phyloP scores from a whole-genome alignment of 352 stramenopile species.

The Peronospora belbahrii region DNA sequence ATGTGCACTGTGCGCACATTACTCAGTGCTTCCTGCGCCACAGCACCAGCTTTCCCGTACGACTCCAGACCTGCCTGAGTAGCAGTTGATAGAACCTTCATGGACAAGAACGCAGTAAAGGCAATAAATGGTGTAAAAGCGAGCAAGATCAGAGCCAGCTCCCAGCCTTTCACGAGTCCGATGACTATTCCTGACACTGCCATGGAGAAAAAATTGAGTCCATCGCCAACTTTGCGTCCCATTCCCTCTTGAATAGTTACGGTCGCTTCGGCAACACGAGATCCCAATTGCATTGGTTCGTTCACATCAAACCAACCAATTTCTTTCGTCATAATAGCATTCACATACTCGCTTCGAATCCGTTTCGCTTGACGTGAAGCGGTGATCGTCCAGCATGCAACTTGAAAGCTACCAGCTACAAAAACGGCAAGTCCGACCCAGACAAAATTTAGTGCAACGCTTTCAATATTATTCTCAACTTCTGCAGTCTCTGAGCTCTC shows the following conservation, averaged over 20 bases:
- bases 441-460: constrained; percentile 49
- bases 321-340: constrained; percentile 49
- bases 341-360: constrained; percentile 47
- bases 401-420: constrained; percentile 42
- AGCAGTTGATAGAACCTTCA: constrained; percentile 39
- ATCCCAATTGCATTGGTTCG: constrained; percentile 47
- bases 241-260: constrained; percentile 63
- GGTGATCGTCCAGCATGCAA: constrained; percentile 54
- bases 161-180: constrained; percentile 55
- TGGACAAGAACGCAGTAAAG: constrained; percentile 36
- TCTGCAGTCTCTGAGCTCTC: constrained; percentile 3
- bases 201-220: constrained; percentile 54
- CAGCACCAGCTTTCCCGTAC: constrained; percentile 52
- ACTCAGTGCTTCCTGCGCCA: constrained; percentile 65
- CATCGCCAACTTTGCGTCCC: constrained; percentile 48
- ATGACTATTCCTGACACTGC: constrained; percentile 53
- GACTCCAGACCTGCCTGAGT: constrained; percentile 47
- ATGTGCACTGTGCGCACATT: constrained; percentile 76
- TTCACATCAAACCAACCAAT: constrained; percentile 70
- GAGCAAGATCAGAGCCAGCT: constrained; percentile 56
- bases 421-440: constrained; percentile 46
- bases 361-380: constrained; percentile 53
- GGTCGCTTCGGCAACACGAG: constrained; percentile 41
- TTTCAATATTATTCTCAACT: constrained; percentile 26
- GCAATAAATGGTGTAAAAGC: constrained; percentile 63